phyloP scores from a whole-genome alignment of 345 rosid species.

The Trapa incisa region DNA sequence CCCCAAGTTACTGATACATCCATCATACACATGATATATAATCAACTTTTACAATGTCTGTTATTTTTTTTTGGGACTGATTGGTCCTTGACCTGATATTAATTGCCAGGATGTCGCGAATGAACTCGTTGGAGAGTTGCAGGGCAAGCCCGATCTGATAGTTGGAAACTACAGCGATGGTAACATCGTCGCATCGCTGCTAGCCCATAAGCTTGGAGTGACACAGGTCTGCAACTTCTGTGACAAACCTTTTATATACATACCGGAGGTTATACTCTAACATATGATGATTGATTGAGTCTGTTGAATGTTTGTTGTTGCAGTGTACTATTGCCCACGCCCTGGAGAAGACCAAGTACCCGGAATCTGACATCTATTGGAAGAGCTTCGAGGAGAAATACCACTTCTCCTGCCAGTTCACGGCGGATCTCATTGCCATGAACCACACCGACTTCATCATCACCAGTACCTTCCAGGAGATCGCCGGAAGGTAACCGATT shows the following conservation, averaged over 20 bases:
- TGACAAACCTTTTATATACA: too few relatives aligned
- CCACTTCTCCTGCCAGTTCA: slow-evolving; percentile 92
- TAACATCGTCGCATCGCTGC: slow-evolving; percentile 84
- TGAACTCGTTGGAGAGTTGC: slow-evolving; percentile 69
- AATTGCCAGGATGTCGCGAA: slow-evolving; percentile 54
- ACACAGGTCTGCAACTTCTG: slow-evolving; percentile 49
- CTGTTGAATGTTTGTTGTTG: neutral
- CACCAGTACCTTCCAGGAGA: slow-evolving; percentile 96
- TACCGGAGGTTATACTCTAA: too few relatives aligned
- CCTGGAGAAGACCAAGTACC: slow-evolving; percentile 88
- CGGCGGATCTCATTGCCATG: slow-evolving; percentile 91
- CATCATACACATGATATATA: too few relatives aligned
- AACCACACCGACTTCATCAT: slow-evolving; percentile 95
- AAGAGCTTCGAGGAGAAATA: slow-evolving; percentile 79
- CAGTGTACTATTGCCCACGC: slow-evolving; percentile 98
- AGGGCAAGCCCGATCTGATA: slow-evolving; percentile 87
- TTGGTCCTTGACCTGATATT: neutral
- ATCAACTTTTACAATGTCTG: neutral
- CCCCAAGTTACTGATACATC: neutral
- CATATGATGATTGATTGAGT: neutral
- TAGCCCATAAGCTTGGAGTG: slow-evolving; percentile 81
- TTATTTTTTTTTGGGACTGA: neutral
- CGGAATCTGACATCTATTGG: slow-evolving; percentile 95
- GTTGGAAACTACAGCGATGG: slow-evolving; percentile 95
- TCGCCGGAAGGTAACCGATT: slow-evolving; percentile 73